Conservation (phyloP, 495 filamentous ascomycete genomes). For the Penicillium odoratum region DNA sequence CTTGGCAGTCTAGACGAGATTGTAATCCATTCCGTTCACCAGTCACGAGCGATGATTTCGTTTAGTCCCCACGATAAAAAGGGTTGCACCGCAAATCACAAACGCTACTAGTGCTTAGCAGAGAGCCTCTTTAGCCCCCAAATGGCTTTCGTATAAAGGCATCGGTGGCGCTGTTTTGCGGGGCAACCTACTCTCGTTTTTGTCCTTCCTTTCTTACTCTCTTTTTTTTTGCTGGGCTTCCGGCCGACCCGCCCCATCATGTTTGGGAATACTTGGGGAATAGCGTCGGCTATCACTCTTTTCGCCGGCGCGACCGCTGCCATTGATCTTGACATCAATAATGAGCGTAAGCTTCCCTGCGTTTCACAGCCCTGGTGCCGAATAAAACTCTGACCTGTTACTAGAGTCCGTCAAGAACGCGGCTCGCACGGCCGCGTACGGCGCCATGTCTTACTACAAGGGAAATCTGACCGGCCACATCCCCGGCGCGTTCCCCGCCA, state of each 20-base stretch:
- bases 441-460: conserved; percentile 66
- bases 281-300: conserved; percentile 6
- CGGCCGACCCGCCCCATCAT: neutral
- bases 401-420: conserved; percentile 62
- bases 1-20: too few species aligned
- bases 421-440: conserved; percentile 55
- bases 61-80: neutral
- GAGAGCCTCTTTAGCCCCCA: neutral
- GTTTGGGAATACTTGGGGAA: conserved; percentile 2
- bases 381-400: conserved; percentile 23
- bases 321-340: conserved; percentile 17
- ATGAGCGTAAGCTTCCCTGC: conserved; percentile 14
- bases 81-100: neutral
- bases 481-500: conserved; percentile 51
- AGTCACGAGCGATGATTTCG: neutral
- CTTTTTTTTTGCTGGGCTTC: neutral
- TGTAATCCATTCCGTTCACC: neutral
- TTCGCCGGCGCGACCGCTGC: conserved; percentile 10
- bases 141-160: neutral
- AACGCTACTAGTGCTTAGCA: neutral
- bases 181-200: neutral
- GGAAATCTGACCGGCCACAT: conserved; percentile 57
- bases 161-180: neutral
- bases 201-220: neutral
- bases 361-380: neutral